These are phyloP conservation scores for Populus hybrid DNA, from an alignment of 441 rosid genomes.

Conservation along the genomic window DNA sequence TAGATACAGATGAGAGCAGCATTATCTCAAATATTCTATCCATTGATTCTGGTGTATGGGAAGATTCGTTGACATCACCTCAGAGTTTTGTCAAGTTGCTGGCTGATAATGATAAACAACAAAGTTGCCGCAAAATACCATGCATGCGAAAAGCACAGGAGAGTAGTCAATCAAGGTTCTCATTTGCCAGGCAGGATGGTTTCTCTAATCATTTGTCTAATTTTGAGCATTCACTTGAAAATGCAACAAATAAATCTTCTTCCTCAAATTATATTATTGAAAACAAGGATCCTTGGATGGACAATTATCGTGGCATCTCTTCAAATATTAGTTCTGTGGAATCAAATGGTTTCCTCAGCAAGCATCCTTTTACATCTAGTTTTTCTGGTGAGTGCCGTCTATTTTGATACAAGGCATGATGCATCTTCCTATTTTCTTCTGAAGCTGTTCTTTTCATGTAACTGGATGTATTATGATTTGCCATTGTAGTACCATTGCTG, in stretches of 20 bases:
- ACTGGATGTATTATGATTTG: neutral
- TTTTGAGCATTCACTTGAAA: conserved; percentile 29
- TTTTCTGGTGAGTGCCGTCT: conserved; percentile 47
- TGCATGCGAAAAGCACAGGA: conserved; percentile 51
- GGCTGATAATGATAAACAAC: conserved; percentile 47
- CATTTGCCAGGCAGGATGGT: conserved; percentile 83
- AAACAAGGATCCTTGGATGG: conserved; percentile 35
- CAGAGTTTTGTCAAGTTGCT: conserved; percentile 55
- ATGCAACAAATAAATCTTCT: conserved; percentile 25
- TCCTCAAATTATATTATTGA: conserved; percentile 31
- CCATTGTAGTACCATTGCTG: neutral
- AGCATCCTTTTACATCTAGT: conserved; percentile 44
- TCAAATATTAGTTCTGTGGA: conserved; percentile 41
- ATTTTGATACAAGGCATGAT: conserved; percentile 5
- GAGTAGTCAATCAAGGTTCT: conserved; percentile 79
- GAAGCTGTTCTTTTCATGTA: neutral
- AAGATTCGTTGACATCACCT: conserved; percentile 60
- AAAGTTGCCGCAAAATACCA: conserved; percentile 40
- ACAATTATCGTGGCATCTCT: conserved; percentile 41
- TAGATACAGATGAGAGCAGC: conserved; percentile 58
- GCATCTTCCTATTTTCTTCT: neutral
- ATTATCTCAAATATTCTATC: conserved; percentile 69
- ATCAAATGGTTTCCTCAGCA: conserved; percentile 31
- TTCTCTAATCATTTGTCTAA: conserved; percentile 36
- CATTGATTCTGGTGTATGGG: conserved; percentile 77